Percentiles rank a stretch among this genome's conserved stretches.
phyloP scores from a whole-genome alignment of 2,329 filamentous ascomycete species.

The Xylariaceae sp. region DNA sequence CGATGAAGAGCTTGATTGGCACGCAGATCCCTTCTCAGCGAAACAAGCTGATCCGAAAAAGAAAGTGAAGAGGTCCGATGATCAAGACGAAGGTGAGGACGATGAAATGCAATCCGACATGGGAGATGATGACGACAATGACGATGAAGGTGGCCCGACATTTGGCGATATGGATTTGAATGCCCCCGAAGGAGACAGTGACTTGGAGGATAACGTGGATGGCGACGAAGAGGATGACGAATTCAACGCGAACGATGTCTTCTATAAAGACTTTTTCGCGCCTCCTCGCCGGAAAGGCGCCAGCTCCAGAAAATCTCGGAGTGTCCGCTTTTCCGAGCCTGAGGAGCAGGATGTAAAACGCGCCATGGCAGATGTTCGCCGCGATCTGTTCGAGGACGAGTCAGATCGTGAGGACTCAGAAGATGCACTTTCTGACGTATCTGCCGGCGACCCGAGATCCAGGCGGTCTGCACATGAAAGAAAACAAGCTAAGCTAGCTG shows the following conservation, averaged over 20 bases:
- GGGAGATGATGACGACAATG: constrained; percentile 60
- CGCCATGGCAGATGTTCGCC: constrained; percentile 80
- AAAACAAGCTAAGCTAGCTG: constrained; percentile 75
- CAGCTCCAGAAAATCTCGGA: constrained; percentile 47
- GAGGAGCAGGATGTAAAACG: constrained; percentile 68
- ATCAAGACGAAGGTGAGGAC: constrained; percentile 36
- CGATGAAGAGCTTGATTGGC: constrained; percentile 86
- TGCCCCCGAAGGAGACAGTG: constrained; percentile 64
- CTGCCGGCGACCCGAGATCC: constrained; percentile 66
- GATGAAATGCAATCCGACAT: constrained; percentile 36
- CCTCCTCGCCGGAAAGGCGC: constrained; percentile 71
- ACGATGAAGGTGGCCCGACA: constrained; percentile 74
- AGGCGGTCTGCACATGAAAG: constrained; percentile 81
- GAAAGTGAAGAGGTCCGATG: constrained; percentile 33
- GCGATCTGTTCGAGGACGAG: constrained; percentile 83
- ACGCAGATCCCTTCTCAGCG: constrained; percentile 65
- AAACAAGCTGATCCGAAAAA: constrained; percentile 23
- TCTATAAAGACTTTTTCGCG: constrained; percentile 91
- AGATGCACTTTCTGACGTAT: constrained; percentile 61
- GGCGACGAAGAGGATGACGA: constrained; percentile 52
- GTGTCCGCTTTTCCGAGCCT: constrained; percentile 41
- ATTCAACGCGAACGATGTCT: constrained; percentile 79
- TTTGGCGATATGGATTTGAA: constrained; percentile 77
- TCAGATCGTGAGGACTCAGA: constrained; percentile 63
- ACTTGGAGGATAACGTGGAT: constrained; percentile 64